Evolutionary conservation across 306 rosid species (phyloP).

Genomic region (Sindora glabra): DNA sequence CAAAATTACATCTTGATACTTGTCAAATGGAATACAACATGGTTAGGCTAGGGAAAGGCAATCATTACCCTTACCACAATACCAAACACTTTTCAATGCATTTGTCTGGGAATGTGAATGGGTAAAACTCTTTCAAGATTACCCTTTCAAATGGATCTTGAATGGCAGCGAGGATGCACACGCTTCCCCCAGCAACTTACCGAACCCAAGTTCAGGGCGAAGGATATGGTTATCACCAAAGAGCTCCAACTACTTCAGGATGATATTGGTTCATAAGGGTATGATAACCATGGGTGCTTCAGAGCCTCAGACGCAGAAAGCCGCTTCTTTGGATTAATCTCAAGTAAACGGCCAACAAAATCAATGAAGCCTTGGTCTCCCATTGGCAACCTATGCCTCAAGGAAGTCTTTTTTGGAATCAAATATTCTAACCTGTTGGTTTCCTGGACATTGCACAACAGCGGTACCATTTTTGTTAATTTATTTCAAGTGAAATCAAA

Average conservation of each 20-base stretch:
- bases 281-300: slow-evolving; percentile 96
- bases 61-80: slow-evolving; percentile 40
- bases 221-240: neutral
- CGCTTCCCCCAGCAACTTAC: slow-evolving; percentile 20
- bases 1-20: slow-evolving; percentile 53
- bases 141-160: slow-evolving; percentile 29
- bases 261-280: slow-evolving; percentile 95
- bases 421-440: slow-evolving; percentile 81
- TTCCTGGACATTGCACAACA: slow-evolving; percentile 47
- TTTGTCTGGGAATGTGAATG: slow-evolving; percentile 34
- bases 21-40: slow-evolving; percentile 39
- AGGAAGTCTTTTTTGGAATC: slow-evolving; percentile 91
- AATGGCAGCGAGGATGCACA: slow-evolving; percentile 26
- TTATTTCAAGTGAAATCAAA: neutral
- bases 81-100: slow-evolving; percentile 44
- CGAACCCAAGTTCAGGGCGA: slow-evolving; percentile 29
- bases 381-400: slow-evolving; percentile 95
- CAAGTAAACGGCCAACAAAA: slow-evolving; percentile 79
- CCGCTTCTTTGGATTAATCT: slow-evolving; percentile 89
- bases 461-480: neutral
- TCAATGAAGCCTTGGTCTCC: slow-evolving; percentile 98
- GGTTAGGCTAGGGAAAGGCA: slow-evolving; percentile 29
- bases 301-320: slow-evolving; percentile 90
- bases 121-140: slow-evolving; percentile 38
- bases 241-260: slow-evolving; percentile 40